Conservation (phyloP, 768 basidiomycete species). For the Ramaria sp. region DNA sequence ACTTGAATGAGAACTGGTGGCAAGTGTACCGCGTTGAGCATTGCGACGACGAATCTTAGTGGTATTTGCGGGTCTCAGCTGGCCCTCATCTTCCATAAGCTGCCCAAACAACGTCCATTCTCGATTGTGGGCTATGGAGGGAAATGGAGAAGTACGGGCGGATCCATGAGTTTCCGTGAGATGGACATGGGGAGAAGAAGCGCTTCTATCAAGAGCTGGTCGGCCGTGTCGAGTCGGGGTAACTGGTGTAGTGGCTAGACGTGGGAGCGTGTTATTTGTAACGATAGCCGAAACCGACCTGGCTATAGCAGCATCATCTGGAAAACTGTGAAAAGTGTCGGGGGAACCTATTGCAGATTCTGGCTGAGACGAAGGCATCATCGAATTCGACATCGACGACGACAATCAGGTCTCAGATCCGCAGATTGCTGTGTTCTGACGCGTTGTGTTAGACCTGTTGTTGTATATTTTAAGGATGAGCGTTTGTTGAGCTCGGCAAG, state of each 20-base stretch:
- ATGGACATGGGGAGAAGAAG: neutral
- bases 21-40: neutral
- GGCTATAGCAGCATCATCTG: no score
- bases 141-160: neutral
- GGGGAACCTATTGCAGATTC: neutral
- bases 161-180: neutral
- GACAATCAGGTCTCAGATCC: neutral
- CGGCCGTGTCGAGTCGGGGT: neutral
- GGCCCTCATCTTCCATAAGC: constrained; percentile 58
- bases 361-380: neutral
- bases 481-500: neutral
- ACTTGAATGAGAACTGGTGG: neutral
- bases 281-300: neutral
- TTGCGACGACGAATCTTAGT: neutral
- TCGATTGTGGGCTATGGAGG: neutral
- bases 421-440: neutral
- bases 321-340: neutral
- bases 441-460: neutral
- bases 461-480: neutral
- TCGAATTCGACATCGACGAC: neutral
- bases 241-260: neutral
- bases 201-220: neutral
- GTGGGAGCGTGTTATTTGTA: neutral
- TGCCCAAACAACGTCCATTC: constrained; percentile 64
- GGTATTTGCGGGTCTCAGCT: constrained; percentile 17